phyloP scores from a whole-genome alignment of 2,329 filamentous ascomycete species.

The Bipolaris victoriae region DNA sequence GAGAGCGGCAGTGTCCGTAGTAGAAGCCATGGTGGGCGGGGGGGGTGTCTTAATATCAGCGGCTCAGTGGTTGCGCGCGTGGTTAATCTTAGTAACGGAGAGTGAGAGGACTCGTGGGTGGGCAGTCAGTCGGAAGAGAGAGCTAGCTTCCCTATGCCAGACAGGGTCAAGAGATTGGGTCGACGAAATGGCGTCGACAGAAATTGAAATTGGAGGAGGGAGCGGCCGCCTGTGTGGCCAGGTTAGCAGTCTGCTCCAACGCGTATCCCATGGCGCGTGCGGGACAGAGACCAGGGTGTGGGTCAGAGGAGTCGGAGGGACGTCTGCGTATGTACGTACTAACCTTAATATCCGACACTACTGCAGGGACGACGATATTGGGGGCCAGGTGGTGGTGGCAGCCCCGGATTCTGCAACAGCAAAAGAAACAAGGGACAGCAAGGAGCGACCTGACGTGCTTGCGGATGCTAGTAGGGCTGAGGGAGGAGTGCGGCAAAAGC shows the following conservation, averaged over 20 bases:
- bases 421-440: neutral
- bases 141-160: constrained; percentile 18
- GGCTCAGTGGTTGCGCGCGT: constrained; percentile 22
- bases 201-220: constrained; percentile 21
- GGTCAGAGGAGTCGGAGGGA: neutral
- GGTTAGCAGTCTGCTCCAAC: constrained; percentile 15
- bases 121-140: constrained; percentile 16
- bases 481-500: neutral
- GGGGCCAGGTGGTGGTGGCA: constrained; percentile 6
- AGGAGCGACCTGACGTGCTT: neutral
- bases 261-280: constrained; percentile 21
- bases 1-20: constrained; percentile 28
- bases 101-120: constrained; percentile 19
- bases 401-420: constrained; percentile 10
- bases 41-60: constrained; percentile 35
- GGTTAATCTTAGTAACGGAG: constrained; percentile 34
- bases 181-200: constrained; percentile 1
- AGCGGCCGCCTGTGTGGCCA: constrained; percentile 18
- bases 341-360: constrained; percentile 20
- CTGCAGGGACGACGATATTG: constrained; percentile 23
- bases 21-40: constrained; percentile 38
- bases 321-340: constrained; percentile 2
- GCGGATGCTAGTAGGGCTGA: neutral
- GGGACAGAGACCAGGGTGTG: constrained; percentile 27
- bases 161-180: constrained; percentile 12